These are phyloP conservation scores for Ceratocystis cubensis DNA, from an alignment of 2,329 filamentous ascomycete genomes.

Conservation along the genomic window DNA sequence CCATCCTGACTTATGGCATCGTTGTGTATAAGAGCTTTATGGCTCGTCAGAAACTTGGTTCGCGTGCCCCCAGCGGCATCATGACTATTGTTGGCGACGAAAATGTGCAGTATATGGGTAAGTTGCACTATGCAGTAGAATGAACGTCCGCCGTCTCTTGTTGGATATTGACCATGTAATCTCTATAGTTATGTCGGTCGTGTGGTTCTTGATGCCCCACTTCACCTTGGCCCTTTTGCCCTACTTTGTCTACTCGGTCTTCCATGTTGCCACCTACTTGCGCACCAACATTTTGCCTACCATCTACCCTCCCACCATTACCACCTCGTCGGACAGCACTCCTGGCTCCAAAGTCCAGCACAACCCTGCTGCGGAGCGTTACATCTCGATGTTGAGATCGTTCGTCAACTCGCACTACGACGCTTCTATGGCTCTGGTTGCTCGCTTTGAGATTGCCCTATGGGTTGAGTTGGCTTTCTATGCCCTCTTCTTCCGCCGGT, in stretches of 20 bases:
- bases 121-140: slow-evolving; percentile 29
- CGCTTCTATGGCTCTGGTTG: slow-evolving; percentile 84
- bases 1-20: slow-evolving; percentile 87
- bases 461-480: slow-evolving; percentile 73
- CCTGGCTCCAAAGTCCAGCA: slow-evolving; percentile 41
- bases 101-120: slow-evolving; percentile 95
- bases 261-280: slow-evolving; percentile 95
- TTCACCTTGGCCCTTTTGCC: slow-evolving; percentile 82
- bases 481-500: slow-evolving; percentile 75
- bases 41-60: slow-evolving; percentile 64
- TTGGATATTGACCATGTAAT: slow-evolving; percentile 8
- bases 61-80: slow-evolving; percentile 45
- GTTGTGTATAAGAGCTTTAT: slow-evolving; percentile 97
- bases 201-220: slow-evolving; percentile 89
- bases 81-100: slow-evolving; percentile 68
- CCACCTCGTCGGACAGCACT: slow-evolving; percentile 41
- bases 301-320: slow-evolving; percentile 52
- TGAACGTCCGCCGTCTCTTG: background rate
- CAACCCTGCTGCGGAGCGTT: slow-evolving; percentile 27
- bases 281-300: slow-evolving; percentile 87
- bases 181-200: slow-evolving; percentile 42
- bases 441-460: slow-evolving; percentile 72
- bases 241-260: slow-evolving; percentile 93
- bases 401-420: slow-evolving; percentile 99
- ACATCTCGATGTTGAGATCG: slow-evolving; percentile 61